phyloP scores from a whole-genome alignment of 2,329 filamentous ascomycete species.

The Lasiodiplodia hormozganensis region DNA sequence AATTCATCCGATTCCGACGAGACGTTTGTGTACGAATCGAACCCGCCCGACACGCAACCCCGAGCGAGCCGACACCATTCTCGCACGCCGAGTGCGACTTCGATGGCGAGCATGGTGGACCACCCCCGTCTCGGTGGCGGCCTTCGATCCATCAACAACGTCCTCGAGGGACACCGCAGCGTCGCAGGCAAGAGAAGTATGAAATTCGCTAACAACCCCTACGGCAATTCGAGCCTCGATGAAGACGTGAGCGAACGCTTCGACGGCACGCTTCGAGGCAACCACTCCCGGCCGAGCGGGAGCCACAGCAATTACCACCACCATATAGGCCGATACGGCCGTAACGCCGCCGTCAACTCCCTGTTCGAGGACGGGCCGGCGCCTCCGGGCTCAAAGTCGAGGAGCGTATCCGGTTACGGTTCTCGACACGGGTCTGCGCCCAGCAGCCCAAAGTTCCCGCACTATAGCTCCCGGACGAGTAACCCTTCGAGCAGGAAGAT shows the following conservation, averaged over 20 bases:
- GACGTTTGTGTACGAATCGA: conserved; percentile 98
- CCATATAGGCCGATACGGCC: conserved; percentile 79
- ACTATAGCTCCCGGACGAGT: conserved; percentile 53
- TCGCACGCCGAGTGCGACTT: conserved; percentile 91
- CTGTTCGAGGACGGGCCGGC: conserved; percentile 62
- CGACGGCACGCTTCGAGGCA: conserved; percentile 47
- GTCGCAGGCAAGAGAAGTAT: conserved; percentile 86
- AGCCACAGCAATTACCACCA: conserved; percentile 79
- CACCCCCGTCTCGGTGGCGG: conserved; percentile 51
- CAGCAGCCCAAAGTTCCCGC: conserved; percentile 68
- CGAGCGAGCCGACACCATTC: conserved; percentile 78
- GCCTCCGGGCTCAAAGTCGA: conserved; percentile 71
- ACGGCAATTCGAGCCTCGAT: conserved; percentile 67
- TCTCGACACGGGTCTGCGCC: conserved; percentile 58
- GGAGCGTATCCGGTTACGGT: conserved; percentile 65
- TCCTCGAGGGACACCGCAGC: conserved; percentile 69
- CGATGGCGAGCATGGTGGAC: conserved; percentile 73
- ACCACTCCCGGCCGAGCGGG: conserved; percentile 55
- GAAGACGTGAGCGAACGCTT: conserved; percentile 46
- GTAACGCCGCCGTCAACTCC: conserved; percentile 43
- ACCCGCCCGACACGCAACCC: conserved; percentile 70
- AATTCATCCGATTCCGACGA: conserved; percentile 98
- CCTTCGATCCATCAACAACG: conserved; percentile 69
- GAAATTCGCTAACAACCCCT: conserved; percentile 88
- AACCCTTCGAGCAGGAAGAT: conserved; percentile 58